A percentile compares a stretch with the other conserved stretches of the same genome.
Conservation (phyloP, 2,329 filamentous ascomycete genomes). For the Neoarthrinium moseri region DNA sequence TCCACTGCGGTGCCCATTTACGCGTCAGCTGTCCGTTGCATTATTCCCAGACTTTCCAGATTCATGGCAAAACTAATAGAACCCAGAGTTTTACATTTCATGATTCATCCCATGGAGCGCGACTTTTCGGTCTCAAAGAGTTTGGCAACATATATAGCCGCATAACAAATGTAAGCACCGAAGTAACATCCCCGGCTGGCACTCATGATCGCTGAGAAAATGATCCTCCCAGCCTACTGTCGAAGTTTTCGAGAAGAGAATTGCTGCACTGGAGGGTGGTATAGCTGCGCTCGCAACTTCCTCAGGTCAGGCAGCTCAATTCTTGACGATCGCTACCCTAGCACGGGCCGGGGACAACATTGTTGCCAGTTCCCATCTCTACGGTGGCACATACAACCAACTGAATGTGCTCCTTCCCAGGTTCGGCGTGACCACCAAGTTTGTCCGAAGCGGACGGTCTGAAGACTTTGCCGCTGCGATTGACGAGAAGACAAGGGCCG, state of each 20-base stretch:
- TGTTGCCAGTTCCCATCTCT: constrained; percentile 83
- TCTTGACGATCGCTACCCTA: constrained; percentile 82
- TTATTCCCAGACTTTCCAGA: background rate
- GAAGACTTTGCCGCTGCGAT: constrained; percentile 79
- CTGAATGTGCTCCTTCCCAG: constrained; percentile 87
- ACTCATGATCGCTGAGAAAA: too few species aligned
- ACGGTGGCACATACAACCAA: constrained; percentile 96
- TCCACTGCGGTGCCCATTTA: constrained; percentile 94
- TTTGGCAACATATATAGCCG: constrained; percentile 97
- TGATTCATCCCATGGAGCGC: constrained; percentile 91
- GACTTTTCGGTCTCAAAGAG: constrained; percentile 94
- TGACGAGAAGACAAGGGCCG: constrained; percentile 88
- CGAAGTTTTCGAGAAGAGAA: constrained; percentile 94
- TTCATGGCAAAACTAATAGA: constrained; percentile 9
- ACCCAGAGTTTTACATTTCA: constrained; percentile 83
- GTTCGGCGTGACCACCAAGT: constrained; percentile 86
- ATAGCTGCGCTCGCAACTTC: constrained; percentile 80
- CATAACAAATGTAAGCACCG: constrained; percentile 76
- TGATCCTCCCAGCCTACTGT: constrained; percentile 82
- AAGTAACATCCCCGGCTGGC: background rate
- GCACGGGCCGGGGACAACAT: constrained; percentile 90
- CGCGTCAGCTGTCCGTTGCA: constrained; percentile 65
- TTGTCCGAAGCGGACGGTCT: constrained; percentile 76
- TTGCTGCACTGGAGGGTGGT: constrained; percentile 90
- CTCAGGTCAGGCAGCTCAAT: constrained; percentile 88